phyloP scores from a whole-genome alignment of 345 rosid genomes.

The Aquilaria malaccensis region DNA sequence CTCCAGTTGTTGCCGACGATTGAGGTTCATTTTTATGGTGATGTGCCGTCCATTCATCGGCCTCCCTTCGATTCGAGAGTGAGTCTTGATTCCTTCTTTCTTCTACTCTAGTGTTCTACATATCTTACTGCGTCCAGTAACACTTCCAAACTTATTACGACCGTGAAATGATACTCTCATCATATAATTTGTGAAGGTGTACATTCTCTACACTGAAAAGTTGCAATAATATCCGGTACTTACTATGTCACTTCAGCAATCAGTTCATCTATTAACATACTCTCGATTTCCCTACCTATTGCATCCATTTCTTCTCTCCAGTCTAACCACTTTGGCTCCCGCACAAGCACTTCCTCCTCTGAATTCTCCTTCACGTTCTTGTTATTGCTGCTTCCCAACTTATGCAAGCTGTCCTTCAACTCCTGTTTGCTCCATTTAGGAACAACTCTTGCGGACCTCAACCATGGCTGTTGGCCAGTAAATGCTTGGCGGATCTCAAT shows the following conservation, averaged over 20 bases:
- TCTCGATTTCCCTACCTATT: constrained; percentile 73
- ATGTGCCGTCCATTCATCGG: too few species aligned
- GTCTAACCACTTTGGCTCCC: constrained; percentile 50
- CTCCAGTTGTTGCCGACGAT: too few species aligned
- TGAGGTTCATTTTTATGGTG: too few species aligned
- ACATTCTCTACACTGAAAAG: constrained; percentile 18
- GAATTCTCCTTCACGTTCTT: constrained; percentile 30
- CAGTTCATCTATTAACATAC: constrained; percentile 53
- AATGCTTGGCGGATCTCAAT: constrained; percentile 37
- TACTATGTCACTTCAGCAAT: constrained; percentile 39
- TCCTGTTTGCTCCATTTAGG: constrained; percentile 34
- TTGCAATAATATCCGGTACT: not conserved
- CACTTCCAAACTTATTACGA: constrained; percentile 6
- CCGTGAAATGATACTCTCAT: constrained; percentile 27
- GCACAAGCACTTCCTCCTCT: constrained; percentile 26
- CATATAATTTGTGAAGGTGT: constrained; percentile 15
- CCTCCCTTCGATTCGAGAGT: not conserved
- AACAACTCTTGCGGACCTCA: constrained; percentile 20
- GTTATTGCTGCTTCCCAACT: constrained; percentile 28
- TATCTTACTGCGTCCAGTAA: too few species aligned
- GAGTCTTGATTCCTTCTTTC: constrained; percentile 4
- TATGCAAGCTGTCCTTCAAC: constrained; percentile 36
- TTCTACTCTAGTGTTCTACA: too few species aligned
- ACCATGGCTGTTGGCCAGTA: constrained; percentile 55
- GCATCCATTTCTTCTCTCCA: constrained; percentile 43